Percentiles rank a stretch among this genome's conserved stretches.
Evolutionary conservation across 2,329 filamentous ascomycete species (phyloP).

Genomic region (Colletotrichum phormii): DNA sequence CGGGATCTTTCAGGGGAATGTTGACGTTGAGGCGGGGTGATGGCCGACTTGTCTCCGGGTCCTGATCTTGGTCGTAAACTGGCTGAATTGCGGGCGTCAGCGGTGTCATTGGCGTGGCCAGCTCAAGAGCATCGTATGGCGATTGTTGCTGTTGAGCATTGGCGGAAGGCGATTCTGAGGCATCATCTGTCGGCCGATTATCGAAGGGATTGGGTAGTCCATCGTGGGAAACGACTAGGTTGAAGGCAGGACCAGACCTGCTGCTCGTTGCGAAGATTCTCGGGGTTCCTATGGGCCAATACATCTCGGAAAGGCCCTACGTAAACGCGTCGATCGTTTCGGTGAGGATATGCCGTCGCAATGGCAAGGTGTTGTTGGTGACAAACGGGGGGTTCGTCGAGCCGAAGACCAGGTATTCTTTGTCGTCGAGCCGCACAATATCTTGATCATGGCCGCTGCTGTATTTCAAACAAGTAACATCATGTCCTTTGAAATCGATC

Average conservation of each 20-base stretch:
- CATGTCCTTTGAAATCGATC: constrained; percentile 4
- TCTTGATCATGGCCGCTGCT: constrained; percentile 32
- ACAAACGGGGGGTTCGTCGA: neutral
- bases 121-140: constrained; percentile 49
- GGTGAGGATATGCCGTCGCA: constrained; percentile 11
- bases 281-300: constrained; percentile 90
- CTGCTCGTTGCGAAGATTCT: constrained; percentile 84
- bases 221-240: constrained; percentile 69
- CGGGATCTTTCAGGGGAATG: constrained; percentile 68
- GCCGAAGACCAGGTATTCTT: constrained; percentile 20
- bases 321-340: neutral
- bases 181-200: constrained; percentile 44
- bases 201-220: constrained; percentile 59
- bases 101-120: constrained; percentile 58
- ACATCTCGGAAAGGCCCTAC: constrained; percentile 69
- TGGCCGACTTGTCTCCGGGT: constrained; percentile 42
- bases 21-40: constrained; percentile 43
- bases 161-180: constrained; percentile 39
- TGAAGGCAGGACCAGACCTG: constrained; percentile 64
- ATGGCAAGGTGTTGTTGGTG: constrained; percentile 12
- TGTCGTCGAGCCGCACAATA: constrained; percentile 19
- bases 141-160: constrained; percentile 41
- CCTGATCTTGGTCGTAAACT: constrained; percentile 65
- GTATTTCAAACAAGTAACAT: constrained; percentile 6
- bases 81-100: constrained; percentile 68